Base-by-base conservation (phyloP, 208 protist genomes). In the Acanthamoeba royreba region DNA sequence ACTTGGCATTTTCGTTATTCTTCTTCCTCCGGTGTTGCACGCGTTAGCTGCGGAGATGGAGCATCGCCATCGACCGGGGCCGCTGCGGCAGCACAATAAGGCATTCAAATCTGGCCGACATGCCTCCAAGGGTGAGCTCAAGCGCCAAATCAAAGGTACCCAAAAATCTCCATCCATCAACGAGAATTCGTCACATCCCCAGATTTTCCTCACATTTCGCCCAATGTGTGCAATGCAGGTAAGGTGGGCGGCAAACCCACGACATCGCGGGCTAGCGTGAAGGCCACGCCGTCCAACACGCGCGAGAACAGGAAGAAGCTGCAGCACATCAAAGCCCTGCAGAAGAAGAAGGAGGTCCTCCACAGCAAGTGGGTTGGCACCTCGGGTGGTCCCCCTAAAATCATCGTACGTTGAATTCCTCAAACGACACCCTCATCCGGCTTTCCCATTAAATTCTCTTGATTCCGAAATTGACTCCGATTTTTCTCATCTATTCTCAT, bases 301-400 rank as follows among this genome's bases (percentile, higher is more conserved):
- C 43, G 66, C 33, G 89, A 85, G 46, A 93, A 83, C 69, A n/a
- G 89, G n/a, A 93, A 93, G 89, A 93, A 93, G 43, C 45, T 83
- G 43, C 46, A 40, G 28, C 89, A 83, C 63, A 28, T 85, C 42
- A 77, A 61, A 31, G 83, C 63, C 69, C n/a, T 85, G 31, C 89
- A 93, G 33, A 93, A 79, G 63, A 93, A 93, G 42, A n/a, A 91
- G 2, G 89, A 93, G 89, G 89, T 93, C 17, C 89, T 93, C 28
- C 52, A 69, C 89, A 93, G 89, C 89, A 93, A 93, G 38, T 33
- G 46, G 33, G 43, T 93, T 61, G 89, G 89, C 9, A 93, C 89
- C 13, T 28, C 31, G 31, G 89, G 43, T 33, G 89, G 89, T 35
- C 89, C 89, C 5, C 89, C 89, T 15, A 93, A 93, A 46, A 93